phyloP scores from a whole-genome alignment of 495 filamentous ascomycete species.

The Penicillium macrosclerotiorum region DNA sequence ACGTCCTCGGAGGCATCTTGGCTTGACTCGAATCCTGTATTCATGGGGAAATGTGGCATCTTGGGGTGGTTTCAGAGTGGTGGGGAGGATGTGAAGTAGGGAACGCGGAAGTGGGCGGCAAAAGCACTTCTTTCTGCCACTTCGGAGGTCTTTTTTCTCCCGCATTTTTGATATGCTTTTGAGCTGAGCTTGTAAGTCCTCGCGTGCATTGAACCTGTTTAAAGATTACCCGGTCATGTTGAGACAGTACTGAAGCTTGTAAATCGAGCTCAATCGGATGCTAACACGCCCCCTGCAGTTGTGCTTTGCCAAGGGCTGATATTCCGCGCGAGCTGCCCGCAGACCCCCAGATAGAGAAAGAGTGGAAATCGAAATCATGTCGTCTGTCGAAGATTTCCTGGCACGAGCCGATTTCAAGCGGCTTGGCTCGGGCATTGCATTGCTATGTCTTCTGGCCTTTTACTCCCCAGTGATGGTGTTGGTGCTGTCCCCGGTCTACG shows the following conservation, averaged over 20 bases:
- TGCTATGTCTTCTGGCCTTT: slow-evolving; percentile 68
- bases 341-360: too few species aligned
- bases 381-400: slow-evolving; percentile 26
- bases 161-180: slow-evolving; percentile 14
- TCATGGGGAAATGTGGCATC: slow-evolving; percentile 44
- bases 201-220: not conserved
- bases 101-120: slow-evolving; percentile 36
- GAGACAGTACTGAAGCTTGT: not conserved
- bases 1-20: slow-evolving; percentile 8
- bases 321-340: too few species aligned
- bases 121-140: slow-evolving; percentile 24
- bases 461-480: slow-evolving; percentile 73
- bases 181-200: slow-evolving; percentile 22
- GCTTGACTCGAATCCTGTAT: slow-evolving; percentile 19
- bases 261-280: not conserved
- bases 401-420: slow-evolving; percentile 29
- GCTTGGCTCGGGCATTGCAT: slow-evolving; percentile 32
- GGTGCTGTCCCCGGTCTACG: slow-evolving; percentile 81
- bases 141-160: slow-evolving; percentile 18
- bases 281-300: slow-evolving; percentile 1
- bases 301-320: not conserved
- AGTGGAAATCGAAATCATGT: slow-evolving; percentile 21
- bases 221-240: not conserved
- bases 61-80: slow-evolving; percentile 14
- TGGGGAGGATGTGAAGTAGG: slow-evolving; percentile 14